Evolutionary conservation across 495 filamentous ascomycete genomes (phyloP).

Genomic region (Penicillium alfredii): DNA sequence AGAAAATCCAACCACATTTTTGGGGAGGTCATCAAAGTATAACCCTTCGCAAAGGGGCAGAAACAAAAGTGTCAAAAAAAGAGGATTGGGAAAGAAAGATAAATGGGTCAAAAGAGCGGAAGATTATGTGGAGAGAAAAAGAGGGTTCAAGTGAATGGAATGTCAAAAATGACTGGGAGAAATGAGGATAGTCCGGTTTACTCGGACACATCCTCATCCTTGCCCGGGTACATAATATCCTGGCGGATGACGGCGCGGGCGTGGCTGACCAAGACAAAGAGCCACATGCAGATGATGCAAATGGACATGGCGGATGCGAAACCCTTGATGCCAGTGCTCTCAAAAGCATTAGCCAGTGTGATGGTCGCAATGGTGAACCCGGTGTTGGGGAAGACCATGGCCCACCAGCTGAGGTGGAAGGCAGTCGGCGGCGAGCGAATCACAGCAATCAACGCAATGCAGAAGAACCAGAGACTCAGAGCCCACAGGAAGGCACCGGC

Average conservation of each 20-base stretch:
- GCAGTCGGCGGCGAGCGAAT: constrained; percentile 45
- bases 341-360: constrained; percentile 35
- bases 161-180: background rate
- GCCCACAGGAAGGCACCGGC: constrained; percentile 62
- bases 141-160: constrained; percentile 1
- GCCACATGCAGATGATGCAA: constrained; percentile 50
- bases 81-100: no score
- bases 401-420: constrained; percentile 47
- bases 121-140: constrained; percentile 2
- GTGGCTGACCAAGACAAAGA: constrained; percentile 50
- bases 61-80: no score
- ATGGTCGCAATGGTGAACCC: constrained; percentile 45
- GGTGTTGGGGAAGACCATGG: constrained; percentile 46
- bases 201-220: constrained; percentile 52
- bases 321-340: constrained; percentile 34
- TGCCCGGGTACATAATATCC: constrained; percentile 57
- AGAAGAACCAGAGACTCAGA: constrained; percentile 68
- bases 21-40: no score
- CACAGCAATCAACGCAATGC: constrained; percentile 49
- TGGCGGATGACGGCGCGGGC: constrained; percentile 45
- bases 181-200: constrained; percentile 8
- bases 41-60: no score
- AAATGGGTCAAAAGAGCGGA: no score
- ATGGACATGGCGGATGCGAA: constrained; percentile 42
- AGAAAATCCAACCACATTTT: no score